Base-by-base conservation (phyloP, 441 rosid species). In the Erodium chrysanthum region DNA sequence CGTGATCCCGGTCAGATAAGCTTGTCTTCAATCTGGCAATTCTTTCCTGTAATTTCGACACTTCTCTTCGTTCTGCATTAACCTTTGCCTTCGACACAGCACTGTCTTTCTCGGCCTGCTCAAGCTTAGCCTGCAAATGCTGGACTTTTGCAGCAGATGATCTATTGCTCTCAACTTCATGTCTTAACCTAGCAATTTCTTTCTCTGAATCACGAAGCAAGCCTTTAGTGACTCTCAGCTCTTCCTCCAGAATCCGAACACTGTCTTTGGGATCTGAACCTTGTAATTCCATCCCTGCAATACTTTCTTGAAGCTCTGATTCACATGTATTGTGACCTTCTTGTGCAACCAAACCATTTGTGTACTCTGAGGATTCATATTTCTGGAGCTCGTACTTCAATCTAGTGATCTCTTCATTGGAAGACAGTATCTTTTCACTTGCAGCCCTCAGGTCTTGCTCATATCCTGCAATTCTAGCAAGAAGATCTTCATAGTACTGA, bases 1-100 rank as follows among this genome's bases (percentile, higher is more conserved):
- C 96, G 4, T 81, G 78, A 85, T 88, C 92, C 73, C 90, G 82
- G 76, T 83, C 92, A 3, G 88, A 81, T 73, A 89, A 85, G 76
- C 94, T 89, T 42, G 76, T 68, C 72, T 89, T 88, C 74, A 91
- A 74, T 83, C 86, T 80, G 31, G 83, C 15, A 31, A 85, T 74
- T 71, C 94, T 89, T 78, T 86, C 94, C 52, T 80, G 87, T 68
- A 94, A 73, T 85, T 88, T 91, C 40, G 78, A 66, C 7, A 85
- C 88, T 82, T 86, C 92, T 75, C 77, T 83, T 78, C 74, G 88
- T 79, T 91, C 89, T 0, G 75, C 56, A 20, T 77, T 83, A 66
- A 80, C 73, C 81, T 84, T 88, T 64, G 81, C 67, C 79, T 80
- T 85, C 83, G 83, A 78, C 0, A 71, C 15, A 18, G 66, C 69